Conservation (phyloP, 768 basidiomycete genomes). For the Hydnum rufescens region DNA sequence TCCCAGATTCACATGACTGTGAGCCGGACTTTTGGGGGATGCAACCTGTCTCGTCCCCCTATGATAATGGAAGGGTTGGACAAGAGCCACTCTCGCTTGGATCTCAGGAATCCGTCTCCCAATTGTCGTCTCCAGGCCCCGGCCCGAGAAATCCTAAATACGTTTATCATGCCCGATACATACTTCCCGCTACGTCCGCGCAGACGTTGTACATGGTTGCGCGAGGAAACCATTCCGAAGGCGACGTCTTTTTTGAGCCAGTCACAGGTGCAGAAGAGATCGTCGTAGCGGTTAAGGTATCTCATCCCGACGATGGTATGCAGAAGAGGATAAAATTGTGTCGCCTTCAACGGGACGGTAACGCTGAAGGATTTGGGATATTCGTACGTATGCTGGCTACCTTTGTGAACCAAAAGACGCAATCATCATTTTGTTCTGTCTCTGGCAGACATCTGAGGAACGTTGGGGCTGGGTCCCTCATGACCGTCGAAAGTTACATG, state of each 20-base stretch:
- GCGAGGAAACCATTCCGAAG: neutral
- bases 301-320: neutral
- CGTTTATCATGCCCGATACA: neutral
- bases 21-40: neutral
- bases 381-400: neutral
- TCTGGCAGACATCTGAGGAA: neutral
- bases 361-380: neutral
- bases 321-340: neutral
- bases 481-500: neutral
- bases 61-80: neutral
- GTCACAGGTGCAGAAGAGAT: neutral
- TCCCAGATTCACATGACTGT: neutral
- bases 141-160: no score
- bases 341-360: neutral
- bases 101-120: neutral
- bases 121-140: neutral
- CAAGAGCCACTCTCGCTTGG: neutral
- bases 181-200: neutral
- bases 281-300: neutral
- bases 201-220: neutral
- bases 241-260: neutral
- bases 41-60: neutral
- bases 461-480: neutral
- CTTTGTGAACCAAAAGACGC: neutral
- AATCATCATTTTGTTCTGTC: neutral